Conservation (phyloP, 441 rosid species). For the Sinapis alba region DNA sequence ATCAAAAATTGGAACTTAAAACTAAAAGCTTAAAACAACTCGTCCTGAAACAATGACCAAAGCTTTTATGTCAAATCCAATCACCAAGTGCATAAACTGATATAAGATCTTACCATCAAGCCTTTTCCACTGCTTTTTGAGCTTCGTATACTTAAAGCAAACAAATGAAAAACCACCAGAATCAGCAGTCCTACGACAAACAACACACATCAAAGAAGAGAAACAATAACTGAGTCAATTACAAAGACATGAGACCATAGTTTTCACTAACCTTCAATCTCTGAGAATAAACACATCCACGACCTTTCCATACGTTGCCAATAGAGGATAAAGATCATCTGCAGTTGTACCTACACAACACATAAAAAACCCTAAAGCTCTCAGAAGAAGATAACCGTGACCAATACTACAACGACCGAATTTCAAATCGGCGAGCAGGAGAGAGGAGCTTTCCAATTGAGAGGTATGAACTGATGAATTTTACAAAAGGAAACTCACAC, state of each 20-base stretch:
- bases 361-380: slow-evolving; percentile 12
- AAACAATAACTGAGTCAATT: not conserved
- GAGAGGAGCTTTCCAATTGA: too few species aligned
- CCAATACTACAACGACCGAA: too few species aligned
- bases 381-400: not conserved
- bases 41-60: too few species aligned
- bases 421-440: too few species aligned
- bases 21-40: too few species aligned
- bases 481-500: not conserved
- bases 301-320: slow-evolving; percentile 75
- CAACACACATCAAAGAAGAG: not conserved
- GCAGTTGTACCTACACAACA: slow-evolving; percentile 59
- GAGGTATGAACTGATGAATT: not conserved
- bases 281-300: slow-evolving; percentile 74
- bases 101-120: too few species aligned
- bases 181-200: slow-evolving; percentile 56
- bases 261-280: slow-evolving; percentile 57
- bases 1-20: too few species aligned
- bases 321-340: slow-evolving; percentile 72
- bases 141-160: too few species aligned
- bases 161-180: too few species aligned
- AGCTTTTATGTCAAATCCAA: too few species aligned
- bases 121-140: too few species aligned
- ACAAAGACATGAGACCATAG: not conserved
- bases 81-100: too few species aligned